Evolutionary conservation across 768 basidiomycete genomes (phyloP).

Genomic region (Auriculariales sp.): DNA sequence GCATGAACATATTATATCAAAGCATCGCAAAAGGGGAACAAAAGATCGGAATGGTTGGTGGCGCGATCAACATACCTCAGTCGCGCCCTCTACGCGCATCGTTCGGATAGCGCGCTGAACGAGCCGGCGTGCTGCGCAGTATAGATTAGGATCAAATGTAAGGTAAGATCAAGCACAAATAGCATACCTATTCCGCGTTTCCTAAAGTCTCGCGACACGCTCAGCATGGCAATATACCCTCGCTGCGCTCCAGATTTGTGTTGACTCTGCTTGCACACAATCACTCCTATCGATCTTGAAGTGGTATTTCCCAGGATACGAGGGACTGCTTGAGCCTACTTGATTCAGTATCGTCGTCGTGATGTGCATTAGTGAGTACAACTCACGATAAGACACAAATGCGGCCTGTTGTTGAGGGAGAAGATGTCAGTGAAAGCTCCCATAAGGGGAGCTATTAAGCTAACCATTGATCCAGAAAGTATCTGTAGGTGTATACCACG

Average conservation of each 20-base stretch:
- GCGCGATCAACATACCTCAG: slow-evolving; percentile 53
- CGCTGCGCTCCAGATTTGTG: slow-evolving; percentile 64
- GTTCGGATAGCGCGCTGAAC: slow-evolving; percentile 69
- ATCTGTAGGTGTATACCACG: slow-evolving; percentile 91
- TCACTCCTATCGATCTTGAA: slow-evolving; percentile 66
- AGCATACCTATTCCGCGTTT: slow-evolving; percentile 84
- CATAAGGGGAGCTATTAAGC: slow-evolving; percentile 13
- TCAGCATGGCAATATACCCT: slow-evolving; percentile 98
- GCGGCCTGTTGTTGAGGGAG: slow-evolving; percentile 45
- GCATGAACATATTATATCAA: slow-evolving; percentile 2
- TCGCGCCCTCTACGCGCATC: slow-evolving; percentile 71
- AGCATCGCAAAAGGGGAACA: background rate
- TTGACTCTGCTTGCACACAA: slow-evolving; percentile 93
- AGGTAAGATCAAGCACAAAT: slow-evolving; percentile 13
- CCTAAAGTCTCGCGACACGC: slow-evolving; percentile 69
- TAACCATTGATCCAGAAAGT: slow-evolving; percentile 93
- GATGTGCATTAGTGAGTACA: no score
- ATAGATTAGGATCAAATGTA: slow-evolving; percentile 23
- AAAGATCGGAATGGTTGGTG: background rate
- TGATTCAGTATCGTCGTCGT: no score
- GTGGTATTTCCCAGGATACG: no score
- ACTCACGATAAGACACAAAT: slow-evolving; percentile 67
- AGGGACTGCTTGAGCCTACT: no score
- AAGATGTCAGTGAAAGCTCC: background rate
- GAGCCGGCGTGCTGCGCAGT: slow-evolving; percentile 59